These are phyloP conservation scores for Collybiopsis luxurians DNA, from an alignment of 768 basidiomycete species.

Conservation along the genomic window DNA sequence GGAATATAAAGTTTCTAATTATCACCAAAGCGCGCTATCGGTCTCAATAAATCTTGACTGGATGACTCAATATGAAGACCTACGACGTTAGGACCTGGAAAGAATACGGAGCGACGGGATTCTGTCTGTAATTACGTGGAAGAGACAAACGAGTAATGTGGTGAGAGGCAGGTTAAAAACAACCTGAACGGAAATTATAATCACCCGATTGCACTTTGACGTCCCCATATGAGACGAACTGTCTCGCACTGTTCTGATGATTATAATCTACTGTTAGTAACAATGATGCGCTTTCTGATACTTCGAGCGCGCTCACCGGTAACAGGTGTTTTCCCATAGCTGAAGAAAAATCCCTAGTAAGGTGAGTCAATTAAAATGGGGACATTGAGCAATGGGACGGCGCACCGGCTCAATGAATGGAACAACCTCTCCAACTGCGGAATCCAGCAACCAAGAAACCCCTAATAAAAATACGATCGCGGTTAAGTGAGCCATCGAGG, in stretches of 20 bases:
- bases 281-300: too few relatives aligned
- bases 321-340: slow-evolving; percentile 24
- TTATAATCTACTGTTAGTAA: too few relatives aligned
- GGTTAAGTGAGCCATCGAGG: not conserved
- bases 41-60: not conserved
- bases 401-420: slow-evolving; percentile 22
- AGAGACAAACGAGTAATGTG: not conserved
- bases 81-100: slow-evolving; percentile 50
- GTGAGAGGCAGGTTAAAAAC: not conserved
- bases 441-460: not conserved
- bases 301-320: slow-evolving; percentile 23
- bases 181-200: not conserved
- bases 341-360: slow-evolving; percentile 34
- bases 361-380: not conserved
- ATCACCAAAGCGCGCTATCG: too few relatives aligned
- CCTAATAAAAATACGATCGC: not conserved
- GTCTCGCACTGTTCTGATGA: slow-evolving; percentile 34
- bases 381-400: not conserved
- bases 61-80: slow-evolving; percentile 6
- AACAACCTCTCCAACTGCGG: slow-evolving; percentile 7
- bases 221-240: slow-evolving; percentile 34
- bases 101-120: slow-evolving; percentile 47
- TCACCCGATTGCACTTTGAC: slow-evolving; percentile 27
- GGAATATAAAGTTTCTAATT: slow-evolving; percentile 36
- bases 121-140: too few relatives aligned